Conservation (phyloP, 352 stramenopile genomes). For the Globisporangium lucens region DNA sequence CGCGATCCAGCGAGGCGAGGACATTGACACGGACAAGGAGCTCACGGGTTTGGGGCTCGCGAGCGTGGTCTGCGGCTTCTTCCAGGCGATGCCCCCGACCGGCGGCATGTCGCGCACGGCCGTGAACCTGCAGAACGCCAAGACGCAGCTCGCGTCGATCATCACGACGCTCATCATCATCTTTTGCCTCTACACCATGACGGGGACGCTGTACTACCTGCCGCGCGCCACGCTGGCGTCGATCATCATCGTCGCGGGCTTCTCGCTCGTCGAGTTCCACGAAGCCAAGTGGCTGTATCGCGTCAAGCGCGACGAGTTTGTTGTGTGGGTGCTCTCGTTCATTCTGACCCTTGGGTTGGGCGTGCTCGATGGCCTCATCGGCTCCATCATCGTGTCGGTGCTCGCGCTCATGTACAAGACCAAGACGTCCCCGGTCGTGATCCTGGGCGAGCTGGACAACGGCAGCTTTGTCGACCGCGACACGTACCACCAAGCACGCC, state of each 20-base stretch:
- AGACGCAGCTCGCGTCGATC: slow-evolving; percentile 79
- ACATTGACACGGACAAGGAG: slow-evolving; percentile 75
- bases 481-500: slow-evolving; percentile 21
- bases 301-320: slow-evolving; percentile 54
- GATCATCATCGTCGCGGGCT: slow-evolving; percentile 90
- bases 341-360: slow-evolving; percentile 44
- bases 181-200: slow-evolving; percentile 82
- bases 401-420: slow-evolving; percentile 59
- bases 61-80: slow-evolving; percentile 83
- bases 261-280: slow-evolving; percentile 83
- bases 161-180: slow-evolving; percentile 81
- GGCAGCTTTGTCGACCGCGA: slow-evolving; percentile 34
- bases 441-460: slow-evolving; percentile 40
- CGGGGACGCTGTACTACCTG: slow-evolving; percentile 80
- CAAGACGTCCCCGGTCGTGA: slow-evolving; percentile 31
- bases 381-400: slow-evolving; percentile 52
- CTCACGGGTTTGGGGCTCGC: slow-evolving; percentile 83
- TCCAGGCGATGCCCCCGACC: slow-evolving; percentile 76
- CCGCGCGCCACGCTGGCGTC: slow-evolving; percentile 67
- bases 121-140: slow-evolving; percentile 86
- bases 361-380: slow-evolving; percentile 45
- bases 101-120: slow-evolving; percentile 84
- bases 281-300: slow-evolving; percentile 84
- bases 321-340: slow-evolving; percentile 50
- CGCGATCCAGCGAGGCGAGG: slow-evolving; percentile 60